These are phyloP conservation scores for Claviceps maximensis DNA, from an alignment of 2,329 filamentous ascomycete genomes.

Conservation along the genomic window DNA sequence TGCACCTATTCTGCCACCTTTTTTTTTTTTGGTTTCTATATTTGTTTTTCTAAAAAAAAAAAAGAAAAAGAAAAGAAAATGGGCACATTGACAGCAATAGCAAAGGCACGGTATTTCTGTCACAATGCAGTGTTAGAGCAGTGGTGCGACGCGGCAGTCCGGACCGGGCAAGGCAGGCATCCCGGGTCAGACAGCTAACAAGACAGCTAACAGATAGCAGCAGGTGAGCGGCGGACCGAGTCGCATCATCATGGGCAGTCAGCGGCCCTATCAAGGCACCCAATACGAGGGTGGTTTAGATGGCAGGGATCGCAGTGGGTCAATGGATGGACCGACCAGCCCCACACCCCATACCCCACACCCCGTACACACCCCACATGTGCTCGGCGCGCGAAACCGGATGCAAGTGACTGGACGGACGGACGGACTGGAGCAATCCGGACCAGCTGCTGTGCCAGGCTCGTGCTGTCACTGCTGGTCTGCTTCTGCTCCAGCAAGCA, in stretches of 20 bases:
- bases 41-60: too few relatives aligned
- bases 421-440: too few relatives aligned
- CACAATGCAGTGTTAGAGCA: too few relatives aligned
- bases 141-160: not conserved
- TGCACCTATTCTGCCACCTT: too few relatives aligned
- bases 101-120: not conserved
- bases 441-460: not conserved
- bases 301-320: too few relatives aligned
- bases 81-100: not conserved
- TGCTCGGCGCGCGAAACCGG: too few relatives aligned
- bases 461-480: not conserved
- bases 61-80: too few relatives aligned
- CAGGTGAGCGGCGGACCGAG: not conserved
- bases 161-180: not conserved
- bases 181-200: too few relatives aligned
- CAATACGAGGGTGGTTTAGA: not conserved
- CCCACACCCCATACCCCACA: not conserved
- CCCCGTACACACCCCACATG: not conserved
- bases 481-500: too few relatives aligned
- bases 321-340: too few relatives aligned
- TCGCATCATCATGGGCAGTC: not conserved
- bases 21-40: not conserved
- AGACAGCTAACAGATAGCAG: too few relatives aligned
- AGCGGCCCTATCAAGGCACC: not conserved
- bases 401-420: too few relatives aligned